A percentile compares a stretch with the other conserved stretches of the same genome.
Conservation (phyloP, 1,284 basidiomycete genomes). For the Mycosarcoma mackinlayi region DNA sequence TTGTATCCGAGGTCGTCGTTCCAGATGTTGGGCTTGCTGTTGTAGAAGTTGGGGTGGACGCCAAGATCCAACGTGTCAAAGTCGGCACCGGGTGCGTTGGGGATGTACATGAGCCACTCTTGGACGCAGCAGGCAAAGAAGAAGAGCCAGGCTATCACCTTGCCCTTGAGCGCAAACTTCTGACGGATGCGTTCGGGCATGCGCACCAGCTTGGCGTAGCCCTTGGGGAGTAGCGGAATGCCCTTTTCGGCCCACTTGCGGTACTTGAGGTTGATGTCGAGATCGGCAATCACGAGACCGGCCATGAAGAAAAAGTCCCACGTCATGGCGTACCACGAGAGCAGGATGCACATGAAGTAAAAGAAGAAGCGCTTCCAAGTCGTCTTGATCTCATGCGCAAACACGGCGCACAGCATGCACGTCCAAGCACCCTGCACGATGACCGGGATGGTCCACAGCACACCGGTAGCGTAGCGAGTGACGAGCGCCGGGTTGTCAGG, state of each 20-base stretch:
- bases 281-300: conserved; percentile 59
- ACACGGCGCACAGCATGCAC: conserved; percentile 51
- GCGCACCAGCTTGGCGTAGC: conserved; percentile 25
- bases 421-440: conserved; percentile 60
- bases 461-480: conserved; percentile 59
- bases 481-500: conserved; percentile 50
- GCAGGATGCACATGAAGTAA: conserved; percentile 50
- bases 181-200: conserved; percentile 37
- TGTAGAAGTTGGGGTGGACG: conserved; percentile 58
- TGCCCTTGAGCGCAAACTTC: conserved; percentile 49
- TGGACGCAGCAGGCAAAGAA: conserved; percentile 53
- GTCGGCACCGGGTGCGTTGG: conserved; percentile 27
- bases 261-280: conserved; percentile 59
- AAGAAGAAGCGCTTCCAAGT: conserved; percentile 55
- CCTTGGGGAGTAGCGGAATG: conserved; percentile 39
- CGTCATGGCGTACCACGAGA: conserved; percentile 58
- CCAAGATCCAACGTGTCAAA: conserved; percentile 48
- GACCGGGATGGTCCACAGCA: conserved; percentile 63
- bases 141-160: conserved; percentile 53
- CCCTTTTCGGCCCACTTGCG: conserved; percentile 49
- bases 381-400: conserved; percentile 58
- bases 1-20: conserved; percentile 31
- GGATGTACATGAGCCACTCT: conserved; percentile 47
- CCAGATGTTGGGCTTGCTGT: conserved; percentile 38
- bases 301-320: conserved; percentile 63